Percentiles rank a stretch among this genome's conserved stretches.
These are phyloP conservation scores for Penicillium longicatenatum DNA, from an alignment of 495 filamentous ascomycete genomes.

Conservation along the genomic window DNA sequence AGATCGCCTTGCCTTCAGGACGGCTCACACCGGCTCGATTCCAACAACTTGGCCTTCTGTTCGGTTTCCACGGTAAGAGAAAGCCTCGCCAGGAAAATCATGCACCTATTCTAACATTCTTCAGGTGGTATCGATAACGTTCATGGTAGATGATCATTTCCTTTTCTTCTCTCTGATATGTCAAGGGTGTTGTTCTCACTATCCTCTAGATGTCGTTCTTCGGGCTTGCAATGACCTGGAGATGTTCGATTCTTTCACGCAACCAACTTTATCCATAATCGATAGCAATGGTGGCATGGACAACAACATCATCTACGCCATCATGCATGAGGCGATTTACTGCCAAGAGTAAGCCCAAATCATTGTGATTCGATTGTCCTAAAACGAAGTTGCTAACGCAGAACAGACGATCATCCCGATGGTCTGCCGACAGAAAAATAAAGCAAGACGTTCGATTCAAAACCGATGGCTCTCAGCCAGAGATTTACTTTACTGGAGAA, in stretches of 20 bases:
- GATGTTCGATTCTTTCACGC: slow-evolving; percentile 69
- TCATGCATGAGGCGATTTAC: slow-evolving; percentile 86
- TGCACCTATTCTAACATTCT: slow-evolving; percentile 15
- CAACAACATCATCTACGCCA: slow-evolving; percentile 74
- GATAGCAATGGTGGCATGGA: slow-evolving; percentile 70
- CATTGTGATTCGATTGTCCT: not conserved
- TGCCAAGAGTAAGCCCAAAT: slow-evolving; percentile 54
- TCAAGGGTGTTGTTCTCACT: not conserved
- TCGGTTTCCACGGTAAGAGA: slow-evolving; percentile 72
- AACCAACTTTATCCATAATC: slow-evolving; percentile 65
- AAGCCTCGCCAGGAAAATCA: not conserved
- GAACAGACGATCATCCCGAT: slow-evolving; percentile 54
- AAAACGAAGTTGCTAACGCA: slow-evolving; percentile 18
- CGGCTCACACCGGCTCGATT: slow-evolving; percentile 69
- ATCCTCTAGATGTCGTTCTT: slow-evolving; percentile 61
- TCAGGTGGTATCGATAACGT: slow-evolving; percentile 66
- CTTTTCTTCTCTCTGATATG: not conserved
- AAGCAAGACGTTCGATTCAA: slow-evolving; percentile 44
- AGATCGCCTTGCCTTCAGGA: slow-evolving; percentile 64
- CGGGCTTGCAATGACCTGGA: slow-evolving; percentile 68
- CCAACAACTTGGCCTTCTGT: slow-evolving; percentile 70
- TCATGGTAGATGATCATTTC: slow-evolving; percentile 54
- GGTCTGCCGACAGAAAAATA: slow-evolving; percentile 62
- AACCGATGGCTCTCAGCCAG: slow-evolving; percentile 48
- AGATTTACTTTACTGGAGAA: slow-evolving; percentile 83